These are phyloP conservation scores for Hypholoma fasciculare DNA, from an alignment of 768 basidiomycete genomes.

Conservation along the genomic window DNA sequence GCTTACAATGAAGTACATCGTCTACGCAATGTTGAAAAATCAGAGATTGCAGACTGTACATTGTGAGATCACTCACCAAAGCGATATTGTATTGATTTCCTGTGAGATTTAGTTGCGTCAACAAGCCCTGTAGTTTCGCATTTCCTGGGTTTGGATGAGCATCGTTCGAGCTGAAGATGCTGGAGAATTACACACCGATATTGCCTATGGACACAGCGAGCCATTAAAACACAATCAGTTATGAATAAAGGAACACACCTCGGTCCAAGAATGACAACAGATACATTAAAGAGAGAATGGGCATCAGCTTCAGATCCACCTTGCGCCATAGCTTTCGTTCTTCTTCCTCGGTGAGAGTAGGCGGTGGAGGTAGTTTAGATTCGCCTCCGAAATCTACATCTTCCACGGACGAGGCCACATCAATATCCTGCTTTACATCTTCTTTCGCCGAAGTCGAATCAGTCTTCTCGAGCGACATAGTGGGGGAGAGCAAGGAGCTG, in stretches of 20 bases:
- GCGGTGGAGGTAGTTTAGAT: conserved; percentile 43
- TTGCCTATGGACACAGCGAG: conserved; percentile 40
- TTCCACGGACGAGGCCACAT: conserved; percentile 14
- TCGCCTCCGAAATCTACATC: conserved; percentile 45
- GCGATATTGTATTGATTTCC: conserved; percentile 68
- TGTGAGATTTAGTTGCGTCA: conserved; percentile 51
- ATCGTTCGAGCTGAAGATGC: not conserved
- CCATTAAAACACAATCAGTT: not conserved
- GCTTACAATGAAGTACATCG: conserved; percentile 70
- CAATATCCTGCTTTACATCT: conserved; percentile 18
- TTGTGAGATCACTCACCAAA: conserved; percentile 38
- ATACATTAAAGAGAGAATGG: conserved; percentile 60
- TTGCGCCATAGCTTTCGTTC: conserved; percentile 59
- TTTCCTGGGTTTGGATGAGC: conserved; percentile 42
- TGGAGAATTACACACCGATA: conserved; percentile 39
- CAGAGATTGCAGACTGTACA: not conserved
- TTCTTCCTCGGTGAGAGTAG: conserved; percentile 43
- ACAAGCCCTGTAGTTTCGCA: conserved; percentile 65
- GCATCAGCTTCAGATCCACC: conserved; percentile 57
- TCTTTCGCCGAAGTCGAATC: conserved; percentile 10
- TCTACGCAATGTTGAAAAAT: conserved; percentile 34
- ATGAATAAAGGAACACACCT: conserved; percentile 31
- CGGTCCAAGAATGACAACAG: conserved; percentile 65
- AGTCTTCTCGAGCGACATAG: conserved; percentile 20
- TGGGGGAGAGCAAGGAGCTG: conserved; percentile 1